phyloP scores from a whole-genome alignment of 805 yeast species.

The Candida quercuum region DNA sequence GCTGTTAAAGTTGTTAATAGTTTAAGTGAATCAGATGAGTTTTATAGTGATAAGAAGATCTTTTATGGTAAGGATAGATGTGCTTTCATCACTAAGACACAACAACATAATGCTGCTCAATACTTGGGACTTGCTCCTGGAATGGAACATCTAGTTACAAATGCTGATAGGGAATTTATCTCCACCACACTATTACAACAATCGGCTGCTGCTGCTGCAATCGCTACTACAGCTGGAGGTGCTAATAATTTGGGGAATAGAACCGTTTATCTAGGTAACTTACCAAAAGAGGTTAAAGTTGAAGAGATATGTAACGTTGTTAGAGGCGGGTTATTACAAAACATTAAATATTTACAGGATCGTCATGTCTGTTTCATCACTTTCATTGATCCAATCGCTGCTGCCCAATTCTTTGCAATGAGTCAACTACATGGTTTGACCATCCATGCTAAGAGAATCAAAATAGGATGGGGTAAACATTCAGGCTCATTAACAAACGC shows the following conservation, averaged over 20 bases:
- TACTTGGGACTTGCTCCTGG: constrained; percentile 89
- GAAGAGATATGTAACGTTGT: constrained; percentile 96
- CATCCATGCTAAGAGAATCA: constrained; percentile 79
- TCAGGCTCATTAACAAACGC: constrained; percentile 89
- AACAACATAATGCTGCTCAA: constrained; percentile 95
- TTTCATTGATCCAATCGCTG: constrained; percentile 93
- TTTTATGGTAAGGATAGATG: constrained; percentile 93
- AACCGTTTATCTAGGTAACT: constrained; percentile 85
- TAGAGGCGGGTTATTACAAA: constrained; percentile 89
- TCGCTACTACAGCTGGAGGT: constrained; percentile 93
- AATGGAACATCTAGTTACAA: constrained; percentile 71
- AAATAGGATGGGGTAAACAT: constrained; percentile 98
- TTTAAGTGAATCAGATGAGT: constrained; percentile 56
- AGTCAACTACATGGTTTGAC: constrained; percentile 85
- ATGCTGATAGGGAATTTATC: constrained; percentile 51
- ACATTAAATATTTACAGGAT: constrained; percentile 73
- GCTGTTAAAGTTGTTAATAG: constrained; percentile 85
- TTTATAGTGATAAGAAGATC: constrained; percentile 73
- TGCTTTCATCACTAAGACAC: constrained; percentile 91
- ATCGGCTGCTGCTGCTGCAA: constrained; percentile 96
- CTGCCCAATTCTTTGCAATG: constrained; percentile 95
- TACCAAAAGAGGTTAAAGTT: constrained; percentile 81
- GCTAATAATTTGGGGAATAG: constrained; percentile 88
- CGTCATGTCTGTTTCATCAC: constrained; percentile 93
- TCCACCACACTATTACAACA: constrained; percentile 83